Conservation (phyloP, 169 alveolate genomes). For the Cryptosporidium canis region DNA sequence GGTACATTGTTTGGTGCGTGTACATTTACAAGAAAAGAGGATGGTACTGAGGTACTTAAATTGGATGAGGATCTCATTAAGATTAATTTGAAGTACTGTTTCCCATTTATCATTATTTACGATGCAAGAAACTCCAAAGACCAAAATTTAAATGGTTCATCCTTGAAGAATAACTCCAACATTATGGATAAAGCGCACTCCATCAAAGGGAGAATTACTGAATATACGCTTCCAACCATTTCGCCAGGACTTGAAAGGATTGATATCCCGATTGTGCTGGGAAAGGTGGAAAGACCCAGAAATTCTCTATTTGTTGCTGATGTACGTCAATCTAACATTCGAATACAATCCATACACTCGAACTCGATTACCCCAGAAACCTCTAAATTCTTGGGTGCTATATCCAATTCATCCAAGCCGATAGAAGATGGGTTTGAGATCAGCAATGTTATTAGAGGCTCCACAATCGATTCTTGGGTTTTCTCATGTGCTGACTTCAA, state of each 20-base stretch:
- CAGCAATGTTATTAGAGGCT: constrained; percentile 39
- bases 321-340: constrained; percentile 37
- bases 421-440: constrained; percentile 67
- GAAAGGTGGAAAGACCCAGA: constrained; percentile 54
- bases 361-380: constrained; percentile 42
- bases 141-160: not conserved
- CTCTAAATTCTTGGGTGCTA: constrained; percentile 48
- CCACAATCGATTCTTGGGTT: constrained; percentile 53
- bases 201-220: not conserved
- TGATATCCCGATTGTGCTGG: constrained; percentile 46
- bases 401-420: not conserved
- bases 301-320: constrained; percentile 58
- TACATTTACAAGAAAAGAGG: not conserved
- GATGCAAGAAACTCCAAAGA: not conserved
- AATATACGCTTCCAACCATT: not conserved
- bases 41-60: not conserved
- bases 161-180: not conserved
- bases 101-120: constrained; percentile 50
- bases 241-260: constrained; percentile 38
- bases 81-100: constrained; percentile 35
- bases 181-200: constrained; percentile 1
- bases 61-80: not conserved
- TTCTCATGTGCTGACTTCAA: constrained; percentile 38
- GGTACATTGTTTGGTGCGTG: constrained; percentile 54
- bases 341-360: constrained; percentile 57